Evolutionary conservation across 768 basidiomycete species (phyloP).

Genomic region (Mycena kentingensis): DNA sequence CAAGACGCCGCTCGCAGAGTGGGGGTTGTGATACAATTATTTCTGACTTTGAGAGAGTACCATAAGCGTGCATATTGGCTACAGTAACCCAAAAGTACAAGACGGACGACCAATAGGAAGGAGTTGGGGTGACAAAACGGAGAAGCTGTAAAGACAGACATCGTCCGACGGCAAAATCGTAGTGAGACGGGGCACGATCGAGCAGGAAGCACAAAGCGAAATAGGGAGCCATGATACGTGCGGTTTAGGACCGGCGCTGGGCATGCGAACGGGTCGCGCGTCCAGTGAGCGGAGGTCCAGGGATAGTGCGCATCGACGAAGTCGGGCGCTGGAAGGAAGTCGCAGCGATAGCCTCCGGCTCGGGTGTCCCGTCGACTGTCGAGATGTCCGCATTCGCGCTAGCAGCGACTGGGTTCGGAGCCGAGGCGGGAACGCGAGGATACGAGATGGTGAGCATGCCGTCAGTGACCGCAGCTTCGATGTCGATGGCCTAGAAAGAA

Average conservation of each 20-base stretch:
- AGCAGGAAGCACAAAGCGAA: neutral
- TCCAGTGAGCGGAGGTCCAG: neutral
- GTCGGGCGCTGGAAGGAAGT: constrained; percentile 12
- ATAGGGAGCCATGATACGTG: neutral
- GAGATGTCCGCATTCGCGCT: neutral
- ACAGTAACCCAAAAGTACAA: neutral
- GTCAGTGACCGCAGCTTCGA: constrained; percentile 38
- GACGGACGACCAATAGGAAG: too few relatives aligned
- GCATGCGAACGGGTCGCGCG: neutral
- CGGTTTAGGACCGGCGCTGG: neutral
- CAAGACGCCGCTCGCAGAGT: neutral
- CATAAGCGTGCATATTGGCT: neutral
- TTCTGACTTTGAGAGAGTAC: neutral
- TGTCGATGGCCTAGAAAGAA: constrained; percentile 36
- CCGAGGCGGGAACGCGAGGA: constrained; percentile 31
- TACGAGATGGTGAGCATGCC: constrained; percentile 48
- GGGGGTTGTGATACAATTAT: neutral
- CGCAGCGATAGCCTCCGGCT: constrained; percentile 1
- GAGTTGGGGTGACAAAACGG: too few relatives aligned
- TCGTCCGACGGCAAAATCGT: neutral
- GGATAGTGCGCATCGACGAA: constrained; percentile 19
- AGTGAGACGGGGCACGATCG: neutral
- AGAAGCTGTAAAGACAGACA: neutral
- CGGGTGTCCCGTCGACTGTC: neutral
- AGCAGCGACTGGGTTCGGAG: neutral